Evolutionary conservation across 1,284 basidiomycete species (phyloP).

Genomic region (Cryptococcus jaspeensis): DNA sequence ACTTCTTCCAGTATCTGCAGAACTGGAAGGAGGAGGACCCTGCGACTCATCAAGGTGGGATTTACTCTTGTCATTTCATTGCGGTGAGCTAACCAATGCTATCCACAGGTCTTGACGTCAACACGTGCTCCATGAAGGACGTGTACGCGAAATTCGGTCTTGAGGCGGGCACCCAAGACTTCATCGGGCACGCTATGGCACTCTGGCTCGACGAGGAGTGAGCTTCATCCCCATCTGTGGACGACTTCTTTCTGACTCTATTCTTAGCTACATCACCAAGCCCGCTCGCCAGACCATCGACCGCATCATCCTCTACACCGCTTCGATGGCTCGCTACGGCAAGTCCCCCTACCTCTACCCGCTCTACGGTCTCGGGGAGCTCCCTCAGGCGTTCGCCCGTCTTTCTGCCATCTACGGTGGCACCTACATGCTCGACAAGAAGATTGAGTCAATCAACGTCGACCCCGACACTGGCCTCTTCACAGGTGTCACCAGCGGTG

Average conservation of each 20-base stretch:
- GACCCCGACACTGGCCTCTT: conserved; percentile 80
- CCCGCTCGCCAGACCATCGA: conserved; percentile 88
- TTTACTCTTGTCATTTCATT: not conserved
- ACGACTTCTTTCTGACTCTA: not conserved
- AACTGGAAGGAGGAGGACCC: conserved; percentile 93
- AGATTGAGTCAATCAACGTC: conserved; percentile 85
- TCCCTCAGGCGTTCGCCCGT: conserved; percentile 97
- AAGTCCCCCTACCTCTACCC: conserved; percentile 99
- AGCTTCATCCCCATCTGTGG: conserved; percentile 42
- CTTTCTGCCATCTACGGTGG: conserved; percentile 98
- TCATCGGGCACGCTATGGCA: conserved; percentile 99
- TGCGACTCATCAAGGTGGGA: conserved; percentile 85
- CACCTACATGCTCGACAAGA: conserved; percentile 99
- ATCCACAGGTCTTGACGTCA: conserved; percentile 77
- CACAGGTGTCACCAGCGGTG: conserved; percentile 82
- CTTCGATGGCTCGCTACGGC: conserved; percentile 98
- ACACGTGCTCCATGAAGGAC: conserved; percentile 83
- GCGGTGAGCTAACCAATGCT: not conserved
- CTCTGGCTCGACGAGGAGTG: conserved; percentile 96
- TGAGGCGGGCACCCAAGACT: conserved; percentile 96
- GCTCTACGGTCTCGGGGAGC: conserved; percentile 96
- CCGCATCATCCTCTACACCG: conserved; percentile 95
- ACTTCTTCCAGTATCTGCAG: conserved; percentile 98
- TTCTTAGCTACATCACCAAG: conserved; percentile 80
- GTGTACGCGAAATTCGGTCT: conserved; percentile 97